A percentile compares a stretch with the other conserved stretches of the same genome.
These are phyloP conservation scores for Leccinum griseonigrum DNA, from an alignment of 1,284 basidiomycete species.

Conservation along the genomic window DNA sequence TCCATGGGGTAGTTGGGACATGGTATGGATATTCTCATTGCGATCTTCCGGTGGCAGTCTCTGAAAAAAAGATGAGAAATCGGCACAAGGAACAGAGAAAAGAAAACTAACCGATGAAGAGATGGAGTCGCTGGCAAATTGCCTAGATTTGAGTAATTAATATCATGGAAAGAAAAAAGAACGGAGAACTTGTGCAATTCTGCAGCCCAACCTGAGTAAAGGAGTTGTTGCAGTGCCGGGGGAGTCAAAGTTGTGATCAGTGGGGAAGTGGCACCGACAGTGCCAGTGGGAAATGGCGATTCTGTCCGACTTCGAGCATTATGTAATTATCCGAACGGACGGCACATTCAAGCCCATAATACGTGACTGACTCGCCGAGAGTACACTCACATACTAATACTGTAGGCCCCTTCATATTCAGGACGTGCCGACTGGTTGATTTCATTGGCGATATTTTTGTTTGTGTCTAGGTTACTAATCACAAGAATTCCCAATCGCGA, in stretches of 20 bases:
- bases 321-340: too few relatives aligned
- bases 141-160: conserved; percentile 28
- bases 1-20: conserved; percentile 38
- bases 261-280: too few relatives aligned
- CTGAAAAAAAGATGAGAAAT: conserved; percentile 32
- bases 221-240: conserved; percentile 62
- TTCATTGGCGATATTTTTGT: too few relatives aligned
- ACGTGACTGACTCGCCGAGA: too few relatives aligned
- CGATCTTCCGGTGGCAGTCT: conserved; percentile 53
- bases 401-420: too few relatives aligned
- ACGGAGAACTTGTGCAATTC: conserved; percentile 61
- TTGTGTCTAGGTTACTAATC: too few relatives aligned
- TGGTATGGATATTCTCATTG: conserved; percentile 64
- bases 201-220: conserved; percentile 79
- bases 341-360: too few relatives aligned
- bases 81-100: not conserved
- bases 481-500: too few relatives aligned
- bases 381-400: too few relatives aligned
- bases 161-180: rapidly evolving
- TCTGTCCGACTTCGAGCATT: too few relatives aligned
- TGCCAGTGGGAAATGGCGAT: too few relatives aligned
- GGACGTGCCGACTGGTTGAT: too few relatives aligned
- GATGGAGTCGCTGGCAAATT: conserved; percentile 68
- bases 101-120: conserved; percentile 68
- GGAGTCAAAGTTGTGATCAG: conserved; percentile 51